Percentiles rank a stretch among this genome's conserved stretches.
These are phyloP conservation scores for Volvox reticuliferus DNA, from an alignment of 139 green algal species.

Conservation along the genomic window DNA sequence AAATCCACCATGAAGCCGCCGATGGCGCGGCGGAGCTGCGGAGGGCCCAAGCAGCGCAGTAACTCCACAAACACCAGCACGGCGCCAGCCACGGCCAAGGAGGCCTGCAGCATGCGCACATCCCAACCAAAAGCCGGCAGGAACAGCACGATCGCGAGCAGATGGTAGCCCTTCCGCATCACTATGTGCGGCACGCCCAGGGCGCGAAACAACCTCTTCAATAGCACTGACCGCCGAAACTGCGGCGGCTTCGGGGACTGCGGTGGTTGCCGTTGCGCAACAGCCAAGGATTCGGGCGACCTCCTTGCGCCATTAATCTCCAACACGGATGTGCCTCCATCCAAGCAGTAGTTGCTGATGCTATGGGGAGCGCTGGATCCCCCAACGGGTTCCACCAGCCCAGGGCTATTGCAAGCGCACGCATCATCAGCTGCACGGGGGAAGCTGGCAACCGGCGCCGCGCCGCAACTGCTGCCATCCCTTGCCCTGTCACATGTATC, in stretches of 20 bases:
- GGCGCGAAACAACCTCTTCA: neutral
- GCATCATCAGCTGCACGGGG: too few species aligned
- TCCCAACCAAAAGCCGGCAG: conserved; percentile 77
- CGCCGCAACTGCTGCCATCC: too few species aligned
- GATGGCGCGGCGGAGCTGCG: conserved; percentile 32
- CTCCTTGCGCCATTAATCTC: too few species aligned
- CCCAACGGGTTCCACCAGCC: too few species aligned
- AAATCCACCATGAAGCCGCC: conserved; percentile 80
- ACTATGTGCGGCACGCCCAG: conserved; percentile 54
- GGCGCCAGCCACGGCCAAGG: conserved; percentile 49
- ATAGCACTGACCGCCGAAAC: too few species aligned
- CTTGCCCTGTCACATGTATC: too few species aligned
- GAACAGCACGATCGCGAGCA: conserved; percentile 83
- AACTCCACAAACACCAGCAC: conserved; percentile 45
- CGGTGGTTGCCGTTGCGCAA: neutral
- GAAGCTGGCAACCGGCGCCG: too few species aligned
- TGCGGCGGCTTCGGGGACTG: neutral
- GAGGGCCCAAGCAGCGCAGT: neutral
- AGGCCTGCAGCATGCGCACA: conserved; percentile 72
- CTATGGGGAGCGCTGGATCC: too few species aligned
- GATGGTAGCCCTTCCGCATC: conserved; percentile 85
- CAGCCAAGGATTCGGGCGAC: too few species aligned
- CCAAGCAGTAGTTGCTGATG: too few species aligned
- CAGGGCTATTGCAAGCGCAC: too few species aligned
- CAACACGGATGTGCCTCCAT: too few species aligned